A percentile compares a stretch with the other conserved stretches of the same genome.
Evolutionary conservation across 2,329 filamentous ascomycete species (phyloP).

Genomic region (Sporothrix brasiliensis): DNA sequence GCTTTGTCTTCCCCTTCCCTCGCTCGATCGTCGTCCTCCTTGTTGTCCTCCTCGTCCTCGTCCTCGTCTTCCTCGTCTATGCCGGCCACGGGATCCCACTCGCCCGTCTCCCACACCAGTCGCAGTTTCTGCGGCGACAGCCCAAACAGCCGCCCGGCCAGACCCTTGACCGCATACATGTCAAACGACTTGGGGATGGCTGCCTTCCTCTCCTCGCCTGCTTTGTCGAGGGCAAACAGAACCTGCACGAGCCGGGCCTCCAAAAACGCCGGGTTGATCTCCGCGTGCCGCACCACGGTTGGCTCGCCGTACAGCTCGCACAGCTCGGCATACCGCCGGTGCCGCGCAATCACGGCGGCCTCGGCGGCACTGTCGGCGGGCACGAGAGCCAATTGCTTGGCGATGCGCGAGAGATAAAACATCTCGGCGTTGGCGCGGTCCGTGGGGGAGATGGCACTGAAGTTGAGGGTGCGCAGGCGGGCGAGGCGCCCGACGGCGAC

Average conservation of each 20-base stretch:
- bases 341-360: constrained; percentile 59
- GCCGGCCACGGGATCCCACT: constrained; percentile 77
- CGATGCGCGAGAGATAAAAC: constrained; percentile 88
- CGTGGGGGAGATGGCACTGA: constrained; percentile 67
- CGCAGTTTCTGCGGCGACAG: constrained; percentile 65
- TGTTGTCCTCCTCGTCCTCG: constrained; percentile 56
- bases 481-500: constrained; percentile 77
- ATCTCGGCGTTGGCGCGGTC: constrained; percentile 88
- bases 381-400: constrained; percentile 68
- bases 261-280: constrained; percentile 75
- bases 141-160: constrained; percentile 72
- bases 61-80: constrained; percentile 60
- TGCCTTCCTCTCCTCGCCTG: constrained; percentile 41
- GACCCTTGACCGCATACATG: constrained; percentile 78
- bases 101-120: constrained; percentile 85
- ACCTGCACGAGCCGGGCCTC: constrained; percentile 76
- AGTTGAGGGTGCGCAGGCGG: constrained; percentile 70
- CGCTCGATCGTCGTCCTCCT: constrained; percentile 26
- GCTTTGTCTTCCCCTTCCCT: neutral
- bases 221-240: constrained; percentile 48
- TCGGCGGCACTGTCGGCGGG: constrained; percentile 58
- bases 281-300: constrained; percentile 57
- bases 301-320: constrained; percentile 78
- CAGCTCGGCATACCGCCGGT: constrained; percentile 73
- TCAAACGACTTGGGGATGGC: constrained; percentile 76